Evolutionary conservation across 441 rosid genomes (phyloP).

Genomic region (Gossypium schwendimanii): DNA sequence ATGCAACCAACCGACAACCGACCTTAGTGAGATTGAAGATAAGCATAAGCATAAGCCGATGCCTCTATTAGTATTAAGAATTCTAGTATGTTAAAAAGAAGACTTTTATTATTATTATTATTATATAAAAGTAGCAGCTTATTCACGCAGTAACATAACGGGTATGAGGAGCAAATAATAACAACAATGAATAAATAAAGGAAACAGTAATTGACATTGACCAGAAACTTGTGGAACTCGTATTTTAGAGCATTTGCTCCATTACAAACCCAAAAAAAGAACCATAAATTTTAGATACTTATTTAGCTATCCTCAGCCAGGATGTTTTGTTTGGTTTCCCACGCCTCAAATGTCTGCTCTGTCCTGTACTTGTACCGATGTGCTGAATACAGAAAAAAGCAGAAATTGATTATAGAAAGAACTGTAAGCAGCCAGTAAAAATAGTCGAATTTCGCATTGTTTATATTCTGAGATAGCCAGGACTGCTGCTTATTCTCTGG

Average conservation of each 20-base stretch:
- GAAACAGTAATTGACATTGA: background rate
- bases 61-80: background rate
- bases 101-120: too few species aligned
- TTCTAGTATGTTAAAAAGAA: too few species aligned
- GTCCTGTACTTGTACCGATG: constrained; percentile 55
- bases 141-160: background rate
- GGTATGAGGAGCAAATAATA: background rate
- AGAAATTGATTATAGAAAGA: constrained; percentile 60
- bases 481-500: constrained; percentile 32
- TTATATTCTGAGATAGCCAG: constrained; percentile 83
- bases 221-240: constrained; percentile 6
- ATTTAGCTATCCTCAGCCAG: constrained; percentile 14
- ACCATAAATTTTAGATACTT: background rate
- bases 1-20: background rate
- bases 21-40: background rate
- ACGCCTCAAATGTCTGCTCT: constrained; percentile 23
- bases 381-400: constrained; percentile 57
- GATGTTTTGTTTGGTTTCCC: constrained; percentile 28
- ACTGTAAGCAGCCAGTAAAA: constrained; percentile 73
- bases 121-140: background rate
- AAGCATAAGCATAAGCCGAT: background rate
- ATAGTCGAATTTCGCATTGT: constrained; percentile 55
- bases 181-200: background rate
- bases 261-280: background rate
- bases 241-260: constrained; percentile 6